phyloP scores from a whole-genome alignment of 2,329 filamentous ascomycete genomes.

The Fusarium oxysporum region DNA sequence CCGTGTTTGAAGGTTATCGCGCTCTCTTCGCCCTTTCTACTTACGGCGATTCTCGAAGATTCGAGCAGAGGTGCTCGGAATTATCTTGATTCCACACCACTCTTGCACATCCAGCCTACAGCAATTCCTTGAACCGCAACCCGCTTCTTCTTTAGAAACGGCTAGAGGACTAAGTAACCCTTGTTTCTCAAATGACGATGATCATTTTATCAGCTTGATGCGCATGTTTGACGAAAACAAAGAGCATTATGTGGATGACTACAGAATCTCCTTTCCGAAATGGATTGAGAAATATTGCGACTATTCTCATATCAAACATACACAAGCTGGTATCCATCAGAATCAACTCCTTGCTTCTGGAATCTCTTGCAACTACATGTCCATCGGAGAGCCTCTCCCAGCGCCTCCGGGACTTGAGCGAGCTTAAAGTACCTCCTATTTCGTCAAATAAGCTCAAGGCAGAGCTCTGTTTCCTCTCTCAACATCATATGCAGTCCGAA shows the following conservation, averaged over 20 bases:
- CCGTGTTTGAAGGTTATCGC: neutral
- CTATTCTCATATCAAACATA: neutral
- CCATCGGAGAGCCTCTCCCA: neutral
- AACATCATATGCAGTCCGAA: neutral
- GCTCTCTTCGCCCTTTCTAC: neutral
- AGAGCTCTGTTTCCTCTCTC: neutral
- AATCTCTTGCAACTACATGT: neutral
- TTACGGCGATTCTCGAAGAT: neutral
- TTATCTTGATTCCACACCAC: fast-evolving
- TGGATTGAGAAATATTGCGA: neutral
- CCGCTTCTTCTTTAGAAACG: fast-evolving
- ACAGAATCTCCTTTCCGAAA: fast-evolving
- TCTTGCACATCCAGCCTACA: neutral
- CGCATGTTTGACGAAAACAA: neutral
- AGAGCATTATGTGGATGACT: fast-evolving
- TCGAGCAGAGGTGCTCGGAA: neutral
- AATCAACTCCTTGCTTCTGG: neutral
- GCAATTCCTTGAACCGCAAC: neutral
- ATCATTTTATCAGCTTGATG: neutral
- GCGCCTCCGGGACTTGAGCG: neutral
- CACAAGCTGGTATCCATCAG: neutral
- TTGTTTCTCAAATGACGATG: neutral
- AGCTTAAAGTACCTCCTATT: neutral
- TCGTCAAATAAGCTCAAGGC: neutral
- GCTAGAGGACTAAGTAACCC: neutral